These are phyloP conservation scores for Candida sp. DNA, from an alignment of 1,139 yeast species.

Conservation along the genomic window DNA sequence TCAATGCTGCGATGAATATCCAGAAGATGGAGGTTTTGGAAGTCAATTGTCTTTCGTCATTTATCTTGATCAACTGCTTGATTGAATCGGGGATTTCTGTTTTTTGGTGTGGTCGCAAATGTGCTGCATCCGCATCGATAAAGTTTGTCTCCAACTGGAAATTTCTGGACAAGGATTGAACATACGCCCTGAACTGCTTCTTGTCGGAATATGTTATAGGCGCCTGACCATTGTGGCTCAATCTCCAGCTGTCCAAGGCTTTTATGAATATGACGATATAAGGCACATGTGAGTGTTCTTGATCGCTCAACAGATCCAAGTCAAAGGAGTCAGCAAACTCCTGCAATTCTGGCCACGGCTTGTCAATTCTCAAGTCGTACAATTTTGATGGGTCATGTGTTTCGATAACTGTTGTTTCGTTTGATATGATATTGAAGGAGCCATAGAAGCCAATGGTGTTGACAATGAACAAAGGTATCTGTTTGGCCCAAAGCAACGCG, in stretches of 20 bases:
- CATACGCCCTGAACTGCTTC: constrained; percentile 39
- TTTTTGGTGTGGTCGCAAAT: constrained; percentile 53
- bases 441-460: constrained; percentile 73
- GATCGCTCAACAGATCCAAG: constrained; percentile 47
- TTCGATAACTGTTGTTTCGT: constrained; percentile 68
- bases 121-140: constrained; percentile 67
- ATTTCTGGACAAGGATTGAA: constrained; percentile 40
- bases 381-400: constrained; percentile 72
- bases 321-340: constrained; percentile 56
- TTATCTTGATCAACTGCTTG: constrained; percentile 31
- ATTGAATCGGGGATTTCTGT: constrained; percentile 45
- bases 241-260: constrained; percentile 52
- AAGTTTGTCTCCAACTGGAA: constrained; percentile 60
- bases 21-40: constrained; percentile 52
- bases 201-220: constrained; percentile 55
- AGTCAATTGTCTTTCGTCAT: constrained; percentile 19
- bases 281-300: constrained; percentile 74
- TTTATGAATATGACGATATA: constrained; percentile 68
- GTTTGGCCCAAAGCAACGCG: constrained; percentile 41
- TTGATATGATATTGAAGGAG: constrained; percentile 52
- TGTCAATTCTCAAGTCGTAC: constrained; percentile 71
- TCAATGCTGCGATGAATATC: constrained; percentile 62
- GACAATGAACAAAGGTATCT: constrained; percentile 59
- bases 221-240: constrained; percentile 27
- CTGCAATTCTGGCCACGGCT: constrained; percentile 78